These are phyloP conservation scores for Pseudognaphalium luteoalbum DNA, from an alignment of 129 eudicot species.

Conservation along the genomic window DNA sequence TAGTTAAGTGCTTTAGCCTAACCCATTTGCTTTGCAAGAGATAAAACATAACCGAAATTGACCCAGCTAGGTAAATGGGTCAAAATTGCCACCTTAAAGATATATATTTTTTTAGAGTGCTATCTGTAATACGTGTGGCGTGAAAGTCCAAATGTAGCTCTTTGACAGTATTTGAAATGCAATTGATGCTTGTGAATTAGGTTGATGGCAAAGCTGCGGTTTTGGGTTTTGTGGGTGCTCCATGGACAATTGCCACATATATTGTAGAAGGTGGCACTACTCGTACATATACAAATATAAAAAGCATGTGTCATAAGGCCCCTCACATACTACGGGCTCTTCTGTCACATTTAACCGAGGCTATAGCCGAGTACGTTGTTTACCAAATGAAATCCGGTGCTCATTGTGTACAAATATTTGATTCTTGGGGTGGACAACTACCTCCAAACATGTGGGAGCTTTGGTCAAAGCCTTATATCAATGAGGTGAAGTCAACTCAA, in stretches of 20 bases:
- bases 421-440: slow-evolving; percentile 97
- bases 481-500: slow-evolving; percentile 53
- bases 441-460: slow-evolving; percentile 96
- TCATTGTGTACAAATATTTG: slow-evolving; percentile 91
- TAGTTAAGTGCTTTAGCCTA: neutral
- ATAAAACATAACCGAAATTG: neutral
- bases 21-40: neutral
- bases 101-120: neutral
- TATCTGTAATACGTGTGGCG: neutral
- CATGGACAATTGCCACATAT: slow-evolving; percentile 98
- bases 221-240: slow-evolving; percentile 98
- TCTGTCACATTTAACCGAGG: slow-evolving; percentile 79
- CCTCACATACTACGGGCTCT: slow-evolving; percentile 74
- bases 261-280: slow-evolving; percentile 98
- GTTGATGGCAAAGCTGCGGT: slow-evolving; percentile 90
- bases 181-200: slow-evolving; percentile 34
- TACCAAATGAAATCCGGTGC: slow-evolving; percentile 92
- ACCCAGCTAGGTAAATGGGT: neutral
- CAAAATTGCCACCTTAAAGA: neutral
- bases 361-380: slow-evolving; percentile 74
- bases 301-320: slow-evolving; percentile 90
- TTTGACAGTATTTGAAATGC: neutral
- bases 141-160: neutral
- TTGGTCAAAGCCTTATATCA: slow-evolving; percentile 97
- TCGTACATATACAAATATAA: slow-evolving; percentile 82